Percentiles rank a stretch among this genome's conserved stretches.
These are phyloP conservation scores for Pseudocercospora crystallina DNA, from an alignment of 2,329 filamentous ascomycete genomes.

Conservation along the genomic window DNA sequence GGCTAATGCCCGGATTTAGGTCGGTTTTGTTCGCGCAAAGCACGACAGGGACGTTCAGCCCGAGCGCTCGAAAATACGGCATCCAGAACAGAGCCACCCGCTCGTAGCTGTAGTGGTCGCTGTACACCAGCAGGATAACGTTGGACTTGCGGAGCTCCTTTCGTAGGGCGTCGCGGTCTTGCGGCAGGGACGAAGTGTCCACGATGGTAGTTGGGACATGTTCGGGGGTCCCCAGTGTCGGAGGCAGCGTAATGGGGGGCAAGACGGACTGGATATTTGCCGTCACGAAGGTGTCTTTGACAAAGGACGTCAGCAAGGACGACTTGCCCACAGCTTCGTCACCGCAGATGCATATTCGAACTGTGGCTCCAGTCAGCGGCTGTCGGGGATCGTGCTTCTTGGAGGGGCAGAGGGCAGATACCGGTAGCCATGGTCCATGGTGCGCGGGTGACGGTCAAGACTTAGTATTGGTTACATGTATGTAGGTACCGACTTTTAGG, in stretches of 20 bases:
- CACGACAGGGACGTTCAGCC: constrained; percentile 97
- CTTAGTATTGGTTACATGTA: too few species aligned
- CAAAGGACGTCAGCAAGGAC: constrained; percentile 69
- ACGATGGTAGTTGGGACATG: constrained; percentile 97
- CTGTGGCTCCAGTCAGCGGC: constrained; percentile 41
- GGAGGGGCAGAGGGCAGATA: neutral
- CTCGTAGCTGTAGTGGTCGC: constrained; percentile 98
- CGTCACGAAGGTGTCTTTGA: constrained; percentile 95
- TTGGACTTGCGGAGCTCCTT: constrained; percentile 97
- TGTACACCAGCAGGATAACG: constrained; percentile 94
- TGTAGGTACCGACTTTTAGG: too few species aligned
- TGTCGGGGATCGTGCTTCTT: neutral
- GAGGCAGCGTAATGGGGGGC: constrained; percentile 91
- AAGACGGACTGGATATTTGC: constrained; percentile 94
- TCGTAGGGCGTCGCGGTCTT: constrained; percentile 84
- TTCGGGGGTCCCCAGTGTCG: constrained; percentile 87
- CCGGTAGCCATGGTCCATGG: constrained; percentile 23
- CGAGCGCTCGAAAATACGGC: constrained; percentile 93
- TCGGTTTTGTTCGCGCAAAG: constrained; percentile 98
- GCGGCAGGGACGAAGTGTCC: constrained; percentile 91
- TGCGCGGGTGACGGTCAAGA: too few species aligned
- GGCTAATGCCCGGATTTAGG: constrained; percentile 67
- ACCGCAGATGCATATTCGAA: constrained; percentile 93
- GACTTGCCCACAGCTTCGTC: constrained; percentile 96
- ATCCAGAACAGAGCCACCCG: constrained; percentile 97